Evolutionary conservation across 192 early-diverging fungal species (phyloP).

Genomic region (Umbelopsis ramanniana): DNA sequence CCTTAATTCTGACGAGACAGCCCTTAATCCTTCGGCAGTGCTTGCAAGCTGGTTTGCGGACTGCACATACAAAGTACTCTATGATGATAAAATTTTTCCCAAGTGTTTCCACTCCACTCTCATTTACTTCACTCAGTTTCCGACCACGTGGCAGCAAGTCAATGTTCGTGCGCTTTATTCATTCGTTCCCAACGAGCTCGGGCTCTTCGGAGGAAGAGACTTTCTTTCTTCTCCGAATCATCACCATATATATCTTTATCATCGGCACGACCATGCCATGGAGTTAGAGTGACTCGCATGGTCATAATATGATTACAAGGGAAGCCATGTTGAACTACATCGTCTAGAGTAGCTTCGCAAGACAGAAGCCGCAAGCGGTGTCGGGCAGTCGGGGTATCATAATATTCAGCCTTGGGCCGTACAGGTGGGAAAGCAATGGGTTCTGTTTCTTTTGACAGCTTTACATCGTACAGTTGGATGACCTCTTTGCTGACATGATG

Average conservation of each 20-base stretch:
- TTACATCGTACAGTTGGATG: slow-evolving; percentile 20
- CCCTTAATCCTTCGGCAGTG: no score
- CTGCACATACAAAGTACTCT: no score
- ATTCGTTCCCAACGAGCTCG: slow-evolving; percentile 17
- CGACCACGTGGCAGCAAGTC: neutral
- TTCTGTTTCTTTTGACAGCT: slow-evolving; percentile 18
- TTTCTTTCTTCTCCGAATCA: slow-evolving; percentile 8
- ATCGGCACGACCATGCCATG: slow-evolving; percentile 17
- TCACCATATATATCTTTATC: slow-evolving; percentile 16
- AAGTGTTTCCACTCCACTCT: no score
- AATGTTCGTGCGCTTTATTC: slow-evolving; percentile 1
- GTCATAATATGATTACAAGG: slow-evolving; percentile 18
- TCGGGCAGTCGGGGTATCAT: slow-evolving; percentile 4
- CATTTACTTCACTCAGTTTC: no score
- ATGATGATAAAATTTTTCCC: no score
- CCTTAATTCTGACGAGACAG: no score
- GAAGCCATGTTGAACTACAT: slow-evolving; percentile 17
- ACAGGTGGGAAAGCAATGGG: neutral
- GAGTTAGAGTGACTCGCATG: slow-evolving; percentile 14
- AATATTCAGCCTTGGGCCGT: slow-evolving; percentile 10
- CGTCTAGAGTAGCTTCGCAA: slow-evolving; percentile 10
- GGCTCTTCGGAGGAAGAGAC: slow-evolving; percentile 10
- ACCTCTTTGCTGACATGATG: slow-evolving; percentile 19
- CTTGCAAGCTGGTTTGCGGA: no score
- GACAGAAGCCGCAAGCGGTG: neutral